Evolutionary conservation across 225 moss, liverwort and hornwort genomes (phyloP).

Genomic region (Physcomitrellopsis africana): DNA sequence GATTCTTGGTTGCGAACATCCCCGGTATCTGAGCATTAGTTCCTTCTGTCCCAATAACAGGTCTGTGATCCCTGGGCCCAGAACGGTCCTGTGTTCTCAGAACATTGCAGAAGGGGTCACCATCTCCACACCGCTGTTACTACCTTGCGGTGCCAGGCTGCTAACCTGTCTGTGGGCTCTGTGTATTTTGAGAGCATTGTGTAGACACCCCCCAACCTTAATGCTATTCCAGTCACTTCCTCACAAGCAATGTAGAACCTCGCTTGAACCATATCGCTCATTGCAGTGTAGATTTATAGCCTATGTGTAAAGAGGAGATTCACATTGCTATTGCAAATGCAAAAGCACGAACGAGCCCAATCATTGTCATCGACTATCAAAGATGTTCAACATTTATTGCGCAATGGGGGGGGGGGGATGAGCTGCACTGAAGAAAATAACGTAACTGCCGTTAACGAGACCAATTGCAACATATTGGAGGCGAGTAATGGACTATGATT

Average conservation of each 20-base stretch:
- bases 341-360: background rate
- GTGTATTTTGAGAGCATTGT: slow-evolving; percentile 25
- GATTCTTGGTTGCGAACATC: too few species aligned
- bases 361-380: background rate
- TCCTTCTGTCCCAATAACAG: too few species aligned
- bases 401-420: background rate
- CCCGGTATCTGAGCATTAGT: too few species aligned
- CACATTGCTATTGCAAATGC: background rate
- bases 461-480: background rate
- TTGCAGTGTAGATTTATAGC: background rate
- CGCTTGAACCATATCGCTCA: background rate
- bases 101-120: slow-evolving; percentile 27
- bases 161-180: slow-evolving; percentile 32
- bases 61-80: too few species aligned
- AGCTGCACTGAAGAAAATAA: background rate
- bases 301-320: background rate
- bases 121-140: slow-evolving; percentile 7
- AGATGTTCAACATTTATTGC: background rate
- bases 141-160: slow-evolving; percentile 38
- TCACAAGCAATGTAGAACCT: background rate
- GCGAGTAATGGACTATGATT: slow-evolving; percentile 3
- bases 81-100: slow-evolving; percentile 29
- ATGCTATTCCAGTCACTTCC: background rate
- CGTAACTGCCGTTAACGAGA: background rate
- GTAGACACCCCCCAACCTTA: slow-evolving; percentile 24